Base-by-base conservation (phyloP, 176 grass and related monocot genomes). In the Rhipidocladum racemiflorum region DNA sequence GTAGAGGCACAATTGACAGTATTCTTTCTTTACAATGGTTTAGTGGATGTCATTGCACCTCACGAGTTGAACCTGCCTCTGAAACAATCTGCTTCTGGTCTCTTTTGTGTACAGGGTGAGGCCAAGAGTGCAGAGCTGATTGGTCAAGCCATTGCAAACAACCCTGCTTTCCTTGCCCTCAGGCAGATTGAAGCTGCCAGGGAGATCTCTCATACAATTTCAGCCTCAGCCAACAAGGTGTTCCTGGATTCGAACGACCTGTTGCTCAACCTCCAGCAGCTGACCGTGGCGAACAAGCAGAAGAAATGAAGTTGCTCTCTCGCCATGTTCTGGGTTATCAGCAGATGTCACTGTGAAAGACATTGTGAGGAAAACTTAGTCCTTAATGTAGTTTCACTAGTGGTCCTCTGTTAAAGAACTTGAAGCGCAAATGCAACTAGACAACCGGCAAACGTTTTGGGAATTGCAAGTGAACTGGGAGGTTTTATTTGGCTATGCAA, bases 41-140 rank as follows among this genome's bases (percentile, higher is more conserved):
- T 6, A 59, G 15, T 65, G 7, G 16, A 42, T 40, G 9, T 6
- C 29, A 42, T 28, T 54, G 4, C 34, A 9, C 57, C 8, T 74
- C 6, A 2, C 21, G 21, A 16, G 45, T 40, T 39, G 7, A 77
- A 30, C 38, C 9, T 27, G 18, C 4, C 23, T 48, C 30, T 54
- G 14, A 70, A 76, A 57, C 70, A 9, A 75, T 29, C 2, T 87
- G 15, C 15, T 82, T 74, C 20, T 69, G 20, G 7, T 14, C 17
- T 50, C 1, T 62, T 27, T 75, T 34, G 20, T 61, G 45, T 54
- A 87, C 65, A 97, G 91, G 89, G 88, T 74, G 94, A 97, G 73
- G 91, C 89, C 29, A 94, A 94, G 85, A 90, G 91, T 85, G 91
- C 94, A 2, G 85, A 97, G 72, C 85, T 97, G 46, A 94, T 97